Conservation (phyloP, 2,329 filamentous ascomycete genomes). For the Diplodia sapinea region DNA sequence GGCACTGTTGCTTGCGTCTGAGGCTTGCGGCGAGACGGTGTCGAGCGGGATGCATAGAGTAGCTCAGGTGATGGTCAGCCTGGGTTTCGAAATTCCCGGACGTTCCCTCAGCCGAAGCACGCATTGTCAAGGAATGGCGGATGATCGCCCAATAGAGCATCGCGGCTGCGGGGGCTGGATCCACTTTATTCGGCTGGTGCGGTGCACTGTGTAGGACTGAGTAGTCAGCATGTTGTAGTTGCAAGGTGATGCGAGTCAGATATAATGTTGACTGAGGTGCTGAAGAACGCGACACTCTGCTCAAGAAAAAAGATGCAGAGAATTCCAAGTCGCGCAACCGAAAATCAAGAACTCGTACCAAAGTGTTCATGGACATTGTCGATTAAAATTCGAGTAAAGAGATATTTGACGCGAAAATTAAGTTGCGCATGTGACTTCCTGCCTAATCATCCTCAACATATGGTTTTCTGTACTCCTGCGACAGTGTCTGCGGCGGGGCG, state of each 20-base stretch:
- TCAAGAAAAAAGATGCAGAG: too few relatives aligned
- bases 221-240: background rate
- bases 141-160: conserved; percentile 3
- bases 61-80: conserved; percentile 20
- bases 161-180: background rate
- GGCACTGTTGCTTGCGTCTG: background rate
- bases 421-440: background rate
- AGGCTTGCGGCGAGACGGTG: conserved; percentile 22
- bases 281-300: too few relatives aligned
- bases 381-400: background rate
- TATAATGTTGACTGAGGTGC: background rate
- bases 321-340: too few relatives aligned
- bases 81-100: conserved; percentile 7
- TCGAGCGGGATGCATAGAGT: background rate
- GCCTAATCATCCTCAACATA: conserved; percentile 19
- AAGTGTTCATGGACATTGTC: background rate
- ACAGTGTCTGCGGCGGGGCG: background rate
- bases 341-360: background rate
- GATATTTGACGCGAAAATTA: background rate
- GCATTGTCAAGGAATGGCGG: conserved; percentile 18
- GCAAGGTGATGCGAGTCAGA: background rate
- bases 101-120: conserved; percentile 14
- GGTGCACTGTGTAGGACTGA: background rate
- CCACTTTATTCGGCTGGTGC: background rate
- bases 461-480: conserved; percentile 9